A percentile compares a stretch with the other conserved stretches of the same genome.
phyloP scores from a whole-genome alignment of 2,329 filamentous ascomycete species.

The Alternaria alternata region DNA sequence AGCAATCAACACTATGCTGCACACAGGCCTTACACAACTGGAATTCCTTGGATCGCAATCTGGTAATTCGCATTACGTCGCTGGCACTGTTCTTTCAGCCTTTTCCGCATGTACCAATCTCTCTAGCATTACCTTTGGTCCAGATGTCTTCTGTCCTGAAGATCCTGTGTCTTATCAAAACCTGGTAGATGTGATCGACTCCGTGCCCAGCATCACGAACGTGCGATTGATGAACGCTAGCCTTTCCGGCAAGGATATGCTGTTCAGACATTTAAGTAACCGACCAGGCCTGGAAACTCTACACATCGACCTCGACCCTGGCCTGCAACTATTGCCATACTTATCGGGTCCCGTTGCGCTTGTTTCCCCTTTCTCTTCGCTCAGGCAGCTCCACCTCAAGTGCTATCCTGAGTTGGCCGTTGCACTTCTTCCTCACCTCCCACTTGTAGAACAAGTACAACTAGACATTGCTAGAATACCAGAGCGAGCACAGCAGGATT shows the following conservation, averaged over 20 bases:
- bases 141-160: conserved; percentile 25
- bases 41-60: conserved; percentile 37
- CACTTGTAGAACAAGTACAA: conserved; percentile 34
- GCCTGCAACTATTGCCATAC: conserved; percentile 30
- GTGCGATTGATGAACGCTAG: conserved; percentile 36
- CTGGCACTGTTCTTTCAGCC: conserved; percentile 30
- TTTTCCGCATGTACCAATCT: conserved; percentile 35
- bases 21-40: conserved; percentile 35
- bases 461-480: conserved; percentile 42
- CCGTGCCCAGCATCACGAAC: conserved; percentile 26
- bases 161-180: conserved; percentile 34
- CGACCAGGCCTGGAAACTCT: conserved; percentile 33
- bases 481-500: conserved; percentile 16
- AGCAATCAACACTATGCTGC: conserved; percentile 33
- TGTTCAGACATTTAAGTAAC: conserved; percentile 40
- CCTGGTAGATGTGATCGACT: conserved; percentile 32
- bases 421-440: conserved; percentile 35
- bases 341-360: conserved; percentile 28
- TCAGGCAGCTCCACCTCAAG: conserved; percentile 38
- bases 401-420: conserved; percentile 46
- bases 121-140: conserved; percentile 38
- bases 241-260: conserved; percentile 33
- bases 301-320: conserved; percentile 46
- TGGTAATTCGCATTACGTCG: conserved; percentile 32
- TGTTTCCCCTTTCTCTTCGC: conserved; percentile 27